These are phyloP conservation scores for Thozetella sp. DNA, from an alignment of 495 filamentous ascomycete genomes.

Conservation along the genomic window DNA sequence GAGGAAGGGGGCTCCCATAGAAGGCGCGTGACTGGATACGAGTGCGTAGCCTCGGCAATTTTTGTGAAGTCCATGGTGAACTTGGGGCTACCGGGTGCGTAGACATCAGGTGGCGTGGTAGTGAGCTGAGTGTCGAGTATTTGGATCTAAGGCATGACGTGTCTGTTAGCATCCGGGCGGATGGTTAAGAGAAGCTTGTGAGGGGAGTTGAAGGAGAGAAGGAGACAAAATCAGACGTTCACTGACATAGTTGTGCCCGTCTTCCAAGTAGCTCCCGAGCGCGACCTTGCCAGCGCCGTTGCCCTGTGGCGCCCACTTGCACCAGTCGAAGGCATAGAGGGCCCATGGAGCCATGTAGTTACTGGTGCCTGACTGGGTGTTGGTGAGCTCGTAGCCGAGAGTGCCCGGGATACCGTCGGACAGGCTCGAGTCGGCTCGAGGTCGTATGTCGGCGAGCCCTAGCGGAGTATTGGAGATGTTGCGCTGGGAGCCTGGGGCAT, in stretches of 20 bases:
- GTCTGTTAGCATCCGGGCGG: slow-evolving; percentile 1
- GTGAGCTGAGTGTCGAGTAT: slow-evolving; percentile 86
- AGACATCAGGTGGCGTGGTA: slow-evolving; percentile 72
- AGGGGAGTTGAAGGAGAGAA: not conserved
- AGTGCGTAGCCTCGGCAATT: slow-evolving; percentile 96
- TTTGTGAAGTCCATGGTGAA: slow-evolving; percentile 88
- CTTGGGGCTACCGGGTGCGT: slow-evolving; percentile 66
- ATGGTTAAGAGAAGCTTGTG: not conserved
- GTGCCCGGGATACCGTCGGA: slow-evolving; percentile 63
- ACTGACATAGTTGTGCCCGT: slow-evolving; percentile 94
- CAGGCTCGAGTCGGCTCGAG: slow-evolving; percentile 72
- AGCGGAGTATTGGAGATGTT: slow-evolving; percentile 82
- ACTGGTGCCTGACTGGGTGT: slow-evolving; percentile 56
- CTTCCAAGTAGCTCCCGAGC: slow-evolving; percentile 93
- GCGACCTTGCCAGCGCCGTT: slow-evolving; percentile 88
- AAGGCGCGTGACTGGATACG: slow-evolving; percentile 94
- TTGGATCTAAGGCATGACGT: slow-evolving; percentile 72
- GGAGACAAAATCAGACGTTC: too few species aligned
- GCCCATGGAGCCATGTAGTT: slow-evolving; percentile 96
- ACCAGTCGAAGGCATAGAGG: slow-evolving; percentile 98
- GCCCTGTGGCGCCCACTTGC: slow-evolving; percentile 89
- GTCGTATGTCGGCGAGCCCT: slow-evolving; percentile 87
- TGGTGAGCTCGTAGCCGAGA: slow-evolving; percentile 53
- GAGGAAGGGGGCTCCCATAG: slow-evolving; percentile 98
- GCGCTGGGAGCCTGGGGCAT: slow-evolving; percentile 69